A percentile compares a stretch with the other conserved stretches of the same genome.
Conservation (phyloP, 2,329 filamentous ascomycete genomes). For the Trichoderma atrobrunneum region DNA sequence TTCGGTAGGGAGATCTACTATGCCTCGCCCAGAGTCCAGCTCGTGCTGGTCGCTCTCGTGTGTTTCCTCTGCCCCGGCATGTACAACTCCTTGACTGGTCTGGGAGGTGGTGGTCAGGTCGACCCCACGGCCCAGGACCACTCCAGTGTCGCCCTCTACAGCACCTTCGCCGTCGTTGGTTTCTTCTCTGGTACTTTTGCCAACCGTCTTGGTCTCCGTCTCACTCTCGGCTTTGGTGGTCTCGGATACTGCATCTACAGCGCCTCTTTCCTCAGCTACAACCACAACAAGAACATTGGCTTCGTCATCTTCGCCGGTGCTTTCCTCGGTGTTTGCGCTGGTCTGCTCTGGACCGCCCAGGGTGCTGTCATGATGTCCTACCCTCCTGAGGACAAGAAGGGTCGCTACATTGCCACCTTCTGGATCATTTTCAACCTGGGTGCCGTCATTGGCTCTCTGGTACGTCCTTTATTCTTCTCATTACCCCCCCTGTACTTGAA, state of each 20-base stretch:
- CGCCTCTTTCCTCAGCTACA: constrained; percentile 67
- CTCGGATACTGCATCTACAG: constrained; percentile 76
- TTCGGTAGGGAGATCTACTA: constrained; percentile 60
- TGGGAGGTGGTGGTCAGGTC: constrained; percentile 59
- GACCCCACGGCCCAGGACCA: constrained; percentile 56
- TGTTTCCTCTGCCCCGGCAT: constrained; percentile 67
- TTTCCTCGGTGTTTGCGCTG: constrained; percentile 74
- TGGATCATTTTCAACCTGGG: constrained; percentile 96
- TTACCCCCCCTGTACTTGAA: neutral
- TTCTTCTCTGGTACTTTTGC: constrained; percentile 74
- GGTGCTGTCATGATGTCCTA: constrained; percentile 90
- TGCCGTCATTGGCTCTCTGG: constrained; percentile 76
- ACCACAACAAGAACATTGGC: constrained; percentile 63
- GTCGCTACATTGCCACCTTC: constrained; percentile 84
- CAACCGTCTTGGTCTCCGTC: constrained; percentile 70
- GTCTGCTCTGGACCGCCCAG: constrained; percentile 78
- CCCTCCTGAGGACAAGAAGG: constrained; percentile 76
- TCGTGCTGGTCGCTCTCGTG: constrained; percentile 60
- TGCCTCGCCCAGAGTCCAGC: constrained; percentile 69
- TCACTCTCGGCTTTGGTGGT: constrained; percentile 68
- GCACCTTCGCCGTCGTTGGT: constrained; percentile 65
- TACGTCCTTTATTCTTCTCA: constrained; percentile 29
- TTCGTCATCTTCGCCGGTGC: constrained; percentile 76
- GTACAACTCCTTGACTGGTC: constrained; percentile 65
- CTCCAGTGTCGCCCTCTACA: constrained; percentile 69